Conservation (phyloP, 106 monocot species). For the Dendrobium huoshanense region DNA sequence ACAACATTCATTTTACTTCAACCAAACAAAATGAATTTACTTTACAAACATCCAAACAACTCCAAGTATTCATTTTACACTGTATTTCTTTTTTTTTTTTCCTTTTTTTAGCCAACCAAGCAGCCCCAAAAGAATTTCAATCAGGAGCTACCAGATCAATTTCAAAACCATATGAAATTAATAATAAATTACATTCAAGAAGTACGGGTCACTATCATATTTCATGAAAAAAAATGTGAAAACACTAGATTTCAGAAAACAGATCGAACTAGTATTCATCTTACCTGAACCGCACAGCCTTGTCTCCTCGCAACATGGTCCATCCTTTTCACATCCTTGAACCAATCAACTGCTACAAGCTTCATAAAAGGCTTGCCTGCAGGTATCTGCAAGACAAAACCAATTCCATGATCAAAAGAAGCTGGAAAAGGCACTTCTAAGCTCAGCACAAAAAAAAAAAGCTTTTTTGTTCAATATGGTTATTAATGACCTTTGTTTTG, state of each 20-base stretch:
- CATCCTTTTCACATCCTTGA: slow-evolving; percentile 87
- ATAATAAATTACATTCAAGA: slow-evolving; percentile 1
- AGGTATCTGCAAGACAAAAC: slow-evolving; percentile 51
- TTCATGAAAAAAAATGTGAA: not conserved
- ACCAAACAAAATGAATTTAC: no score
- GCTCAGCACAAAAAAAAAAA: not conserved
- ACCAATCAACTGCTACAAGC: slow-evolving; percentile 98
- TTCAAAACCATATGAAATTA: not conserved
- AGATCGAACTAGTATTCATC: slow-evolving; percentile 5
- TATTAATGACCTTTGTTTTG: slow-evolving; percentile 57
- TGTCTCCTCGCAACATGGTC: slow-evolving; percentile 89
- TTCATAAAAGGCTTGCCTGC: slow-evolving; percentile 95
- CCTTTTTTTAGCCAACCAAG: no score
- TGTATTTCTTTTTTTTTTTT: no score
- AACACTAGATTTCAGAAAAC: not conserved
- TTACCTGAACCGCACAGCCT: slow-evolving; percentile 94
- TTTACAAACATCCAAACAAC: no score
- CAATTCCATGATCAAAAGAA: slow-evolving; percentile 9
- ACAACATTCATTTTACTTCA: no score
- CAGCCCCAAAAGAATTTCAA: not conserved
- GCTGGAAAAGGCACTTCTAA: slow-evolving; percentile 1
- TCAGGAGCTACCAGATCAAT: not conserved
- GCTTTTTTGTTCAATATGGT: slow-evolving; percentile 1
- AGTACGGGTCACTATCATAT: no score
- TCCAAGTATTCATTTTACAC: no score